These are phyloP conservation scores for Populus nigra DNA, from an alignment of 345 rosid genomes.

Conservation along the genomic window DNA sequence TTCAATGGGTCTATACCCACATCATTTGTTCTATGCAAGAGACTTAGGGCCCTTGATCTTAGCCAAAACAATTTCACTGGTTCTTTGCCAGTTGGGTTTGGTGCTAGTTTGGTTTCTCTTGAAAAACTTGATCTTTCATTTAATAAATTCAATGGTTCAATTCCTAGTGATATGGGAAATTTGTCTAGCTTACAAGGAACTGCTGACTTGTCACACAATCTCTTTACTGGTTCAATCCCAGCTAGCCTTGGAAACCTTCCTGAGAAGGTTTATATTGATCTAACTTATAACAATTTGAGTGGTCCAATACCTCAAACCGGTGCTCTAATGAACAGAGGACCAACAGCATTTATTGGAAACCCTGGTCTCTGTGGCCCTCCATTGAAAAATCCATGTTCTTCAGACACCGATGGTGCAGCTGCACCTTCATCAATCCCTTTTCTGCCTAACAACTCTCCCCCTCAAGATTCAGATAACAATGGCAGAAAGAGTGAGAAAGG, in stretches of 20 bases:
- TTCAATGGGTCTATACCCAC: constrained; percentile 69
- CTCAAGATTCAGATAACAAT: constrained; percentile 35
- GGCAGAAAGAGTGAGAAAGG: constrained; percentile 42
- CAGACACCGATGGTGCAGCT: constrained; percentile 37
- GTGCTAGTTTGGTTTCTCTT: constrained; percentile 55
- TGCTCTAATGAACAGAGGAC: constrained; percentile 89
- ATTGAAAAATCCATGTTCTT: constrained; percentile 67
- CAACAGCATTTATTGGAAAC: constrained; percentile 88
- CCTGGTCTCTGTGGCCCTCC: constrained; percentile 90
- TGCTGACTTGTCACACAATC: constrained; percentile 89
- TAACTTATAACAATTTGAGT: constrained; percentile 77
- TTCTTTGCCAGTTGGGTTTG: constrained; percentile 66
- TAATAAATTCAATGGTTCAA: constrained; percentile 64
- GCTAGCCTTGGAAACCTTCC: constrained; percentile 81
- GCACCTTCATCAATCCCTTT: constrained; percentile 69
- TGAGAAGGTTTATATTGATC: constrained; percentile 91
- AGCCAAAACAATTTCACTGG: constrained; percentile 79
- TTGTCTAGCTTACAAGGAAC: constrained; percentile 90
- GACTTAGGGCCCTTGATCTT: constrained; percentile 70
- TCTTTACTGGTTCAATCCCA: constrained; percentile 69
- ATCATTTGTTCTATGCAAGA: constrained; percentile 70
- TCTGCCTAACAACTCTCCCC: constrained; percentile 56
- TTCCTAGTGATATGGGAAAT: constrained; percentile 75
- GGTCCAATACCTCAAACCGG: constrained; percentile 97
- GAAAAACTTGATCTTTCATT: constrained; percentile 82